Evolutionary conservation across 495 filamentous ascomycete species (phyloP).

Genomic region (Xylaria acuta): DNA sequence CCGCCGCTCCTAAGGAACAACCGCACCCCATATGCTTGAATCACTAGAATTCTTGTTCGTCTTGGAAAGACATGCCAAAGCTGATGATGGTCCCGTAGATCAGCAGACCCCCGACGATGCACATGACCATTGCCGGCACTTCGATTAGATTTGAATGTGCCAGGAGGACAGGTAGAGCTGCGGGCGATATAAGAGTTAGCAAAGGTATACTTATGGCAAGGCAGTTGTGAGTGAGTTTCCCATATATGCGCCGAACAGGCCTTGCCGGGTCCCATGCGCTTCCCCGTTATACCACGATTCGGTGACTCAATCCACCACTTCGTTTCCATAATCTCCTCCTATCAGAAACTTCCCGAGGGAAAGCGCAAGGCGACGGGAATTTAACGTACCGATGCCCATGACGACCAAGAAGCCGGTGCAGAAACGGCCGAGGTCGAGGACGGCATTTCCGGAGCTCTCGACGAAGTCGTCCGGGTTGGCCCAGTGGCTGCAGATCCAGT

Average conservation of each 20-base stretch:
- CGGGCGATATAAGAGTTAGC: conserved; percentile 36
- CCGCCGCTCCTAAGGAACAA: background rate
- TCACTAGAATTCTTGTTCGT: conserved; percentile 82
- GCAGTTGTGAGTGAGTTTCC: background rate
- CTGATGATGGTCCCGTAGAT: conserved; percentile 98
- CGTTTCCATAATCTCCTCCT: background rate
- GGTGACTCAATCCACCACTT: background rate
- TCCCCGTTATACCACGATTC: background rate
- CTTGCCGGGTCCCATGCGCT: background rate
- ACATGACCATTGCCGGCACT: conserved; percentile 93
- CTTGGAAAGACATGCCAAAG: conserved; percentile 97
- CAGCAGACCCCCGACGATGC: conserved; percentile 85
- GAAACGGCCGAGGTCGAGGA: conserved; percentile 92
- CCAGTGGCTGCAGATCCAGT: conserved; percentile 90
- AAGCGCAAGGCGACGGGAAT: conserved; percentile 1
- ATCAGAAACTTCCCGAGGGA: background rate
- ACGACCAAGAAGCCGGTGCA: conserved; percentile 96
- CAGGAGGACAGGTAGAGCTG: conserved; percentile 89
- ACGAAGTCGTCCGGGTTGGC: conserved; percentile 97
- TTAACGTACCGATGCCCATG: conserved; percentile 89
- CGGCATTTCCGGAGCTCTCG: conserved; percentile 76
- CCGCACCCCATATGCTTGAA: background rate
- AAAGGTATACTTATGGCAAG: conserved; percentile 5
- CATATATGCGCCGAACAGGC: background rate
- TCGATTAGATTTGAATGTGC: conserved; percentile 83